A percentile compares a stretch with the other conserved stretches of the same genome.
Conservation (phyloP, 2,329 filamentous ascomycete genomes). For the Phaeoacremonium minimum region DNA sequence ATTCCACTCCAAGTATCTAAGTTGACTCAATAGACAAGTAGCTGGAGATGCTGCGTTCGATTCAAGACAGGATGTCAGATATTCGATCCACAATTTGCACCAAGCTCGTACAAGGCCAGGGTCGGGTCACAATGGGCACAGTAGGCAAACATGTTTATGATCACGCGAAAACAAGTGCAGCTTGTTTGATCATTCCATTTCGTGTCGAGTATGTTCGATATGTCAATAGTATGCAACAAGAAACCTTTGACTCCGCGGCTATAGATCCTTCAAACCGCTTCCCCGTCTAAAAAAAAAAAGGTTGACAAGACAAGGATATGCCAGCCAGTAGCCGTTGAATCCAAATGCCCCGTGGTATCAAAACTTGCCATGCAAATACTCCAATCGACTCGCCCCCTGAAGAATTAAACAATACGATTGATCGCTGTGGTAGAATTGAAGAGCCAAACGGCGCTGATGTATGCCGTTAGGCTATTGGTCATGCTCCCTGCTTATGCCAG, state of each 20-base stretch:
- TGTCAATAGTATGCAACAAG: neutral
- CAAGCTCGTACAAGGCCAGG: no score
- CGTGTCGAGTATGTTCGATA: neutral
- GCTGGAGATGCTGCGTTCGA: no score
- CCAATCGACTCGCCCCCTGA: slow-evolving; percentile 19
- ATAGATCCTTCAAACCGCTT: neutral
- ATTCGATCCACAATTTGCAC: no score
- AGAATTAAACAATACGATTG: slow-evolving; percentile 15
- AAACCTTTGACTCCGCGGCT: neutral
- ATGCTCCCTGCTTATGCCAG: slow-evolving; percentile 22
- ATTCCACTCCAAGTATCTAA: no score
- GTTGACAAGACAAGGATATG: slow-evolving; percentile 7
- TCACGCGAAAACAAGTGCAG: no score
- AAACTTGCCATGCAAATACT: slow-evolving; percentile 7
- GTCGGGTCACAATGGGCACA: no score
- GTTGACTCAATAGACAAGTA: no score
- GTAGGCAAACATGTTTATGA: no score
- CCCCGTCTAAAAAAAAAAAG: neutral
- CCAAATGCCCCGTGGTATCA: slow-evolving; percentile 4
- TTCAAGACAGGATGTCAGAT: no score
- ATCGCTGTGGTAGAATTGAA: slow-evolving; percentile 9
- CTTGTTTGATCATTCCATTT: neutral
- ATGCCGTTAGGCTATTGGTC: slow-evolving; percentile 4
- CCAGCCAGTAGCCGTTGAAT: slow-evolving; percentile 10
- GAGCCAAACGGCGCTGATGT: no score